Base-by-base conservation (phyloP, 108 stramenopile species). In the Fragilaria crotonensis region DNA sequence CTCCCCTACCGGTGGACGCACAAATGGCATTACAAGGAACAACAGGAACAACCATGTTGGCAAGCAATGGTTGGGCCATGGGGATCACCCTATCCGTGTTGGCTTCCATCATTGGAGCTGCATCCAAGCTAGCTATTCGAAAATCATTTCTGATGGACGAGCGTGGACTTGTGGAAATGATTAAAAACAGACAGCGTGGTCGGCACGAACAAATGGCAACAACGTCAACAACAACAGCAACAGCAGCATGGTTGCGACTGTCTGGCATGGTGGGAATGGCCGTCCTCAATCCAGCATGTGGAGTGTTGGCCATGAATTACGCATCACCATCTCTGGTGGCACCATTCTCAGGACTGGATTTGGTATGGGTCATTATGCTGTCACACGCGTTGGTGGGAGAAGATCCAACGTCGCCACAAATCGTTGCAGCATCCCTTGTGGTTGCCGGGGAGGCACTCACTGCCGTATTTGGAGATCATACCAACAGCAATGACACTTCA, bases 391-490 rank as follows among this genome's bases (percentile, higher is more conserved):
- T 67, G 1, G 49, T 25, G 11, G 81, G 73, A 11, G 91, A 93
- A 57, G 32, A 55, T 20, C 83, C 91, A 9, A 59, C 49, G 2
- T 20, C 3, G 19, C 49, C 23, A 14, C 87, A 93, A 66, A 63
- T 77, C 18, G 44, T 83, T 9, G 91, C 91, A 21, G 71, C 79
- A 48, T 54, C 48, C 29, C 59, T 86, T 3, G 89, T 93, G 45
- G 62, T 93, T 21, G 9, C 73, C 4, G 91, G 90, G 2, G 84
- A 89, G 68, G 74, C 85, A 0, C 52, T 83, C 7, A 82, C 87
- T n/a, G 85, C 85, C 11, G 26, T 76, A 18, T 91, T 83, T 71
- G 89, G 89, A 14, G 89, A 91, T 77, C 89, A 91, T 48, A 87
- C 77, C 14, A 91, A 85, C 54, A 72, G 65, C 44, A 74, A 75